A percentile compares a stretch with the other conserved stretches of the same genome.
These are phyloP conservation scores for Apiospora koreana DNA, from an alignment of 2,329 filamentous ascomycete species.

Conservation along the genomic window DNA sequence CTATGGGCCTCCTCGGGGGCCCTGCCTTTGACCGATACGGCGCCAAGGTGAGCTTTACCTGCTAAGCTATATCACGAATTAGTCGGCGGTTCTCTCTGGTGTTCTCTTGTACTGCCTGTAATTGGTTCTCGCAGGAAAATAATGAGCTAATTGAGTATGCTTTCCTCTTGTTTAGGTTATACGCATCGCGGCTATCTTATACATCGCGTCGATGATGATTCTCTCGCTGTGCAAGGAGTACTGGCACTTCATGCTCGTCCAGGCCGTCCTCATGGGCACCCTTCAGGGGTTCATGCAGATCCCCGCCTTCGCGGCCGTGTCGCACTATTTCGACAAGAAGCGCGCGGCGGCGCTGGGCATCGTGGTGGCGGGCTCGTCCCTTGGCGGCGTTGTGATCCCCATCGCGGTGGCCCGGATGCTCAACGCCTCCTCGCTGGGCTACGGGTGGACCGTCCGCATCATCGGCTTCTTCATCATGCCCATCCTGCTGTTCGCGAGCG, in stretches of 20 bases:
- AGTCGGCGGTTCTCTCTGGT: too few relatives aligned
- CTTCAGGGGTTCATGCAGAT: constrained; percentile 32
- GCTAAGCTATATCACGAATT: background rate
- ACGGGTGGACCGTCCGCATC: constrained; percentile 13
- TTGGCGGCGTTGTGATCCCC: constrained; percentile 21
- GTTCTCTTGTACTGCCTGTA: too few relatives aligned
- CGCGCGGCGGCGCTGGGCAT: constrained; percentile 35
- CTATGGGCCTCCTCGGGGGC: constrained; percentile 51
- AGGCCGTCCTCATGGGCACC: constrained; percentile 51
- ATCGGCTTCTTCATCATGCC: constrained; percentile 15
- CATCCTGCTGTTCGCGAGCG: background rate
- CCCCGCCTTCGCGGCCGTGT: constrained; percentile 29
- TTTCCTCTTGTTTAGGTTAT: constrained; percentile 21
- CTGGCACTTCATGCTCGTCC: constrained; percentile 54
- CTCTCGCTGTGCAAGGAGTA: constrained; percentile 48
- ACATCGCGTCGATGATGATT: constrained; percentile 41
- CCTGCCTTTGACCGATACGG: constrained; percentile 55
- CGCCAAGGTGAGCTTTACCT: constrained; percentile 30
- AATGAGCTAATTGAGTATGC: background rate
- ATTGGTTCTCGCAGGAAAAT: background rate
- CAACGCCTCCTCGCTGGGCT: constrained; percentile 6
- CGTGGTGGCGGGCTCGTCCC: constrained; percentile 33
- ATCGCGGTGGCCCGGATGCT: constrained; percentile 22
- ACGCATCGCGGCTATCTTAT: constrained; percentile 41
- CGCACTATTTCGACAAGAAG: constrained; percentile 33